These are phyloP conservation scores for Actinomortierella ambigua DNA, from an alignment of 371 early-diverging fungal genomes.

Conservation along the genomic window DNA sequence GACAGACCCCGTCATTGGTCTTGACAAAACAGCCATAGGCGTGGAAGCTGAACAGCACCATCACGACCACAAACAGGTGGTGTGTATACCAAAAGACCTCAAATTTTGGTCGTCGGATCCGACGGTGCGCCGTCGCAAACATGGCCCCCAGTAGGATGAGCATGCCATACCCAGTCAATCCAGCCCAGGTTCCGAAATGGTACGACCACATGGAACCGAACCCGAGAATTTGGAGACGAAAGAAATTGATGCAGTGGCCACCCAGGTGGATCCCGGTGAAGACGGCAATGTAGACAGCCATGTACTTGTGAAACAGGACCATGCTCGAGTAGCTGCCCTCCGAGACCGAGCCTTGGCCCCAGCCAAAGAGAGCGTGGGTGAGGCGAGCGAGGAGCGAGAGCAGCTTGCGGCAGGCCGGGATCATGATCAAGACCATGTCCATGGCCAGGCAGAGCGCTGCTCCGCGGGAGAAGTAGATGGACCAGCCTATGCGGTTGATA, in stretches of 20 bases:
- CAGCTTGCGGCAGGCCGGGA: conserved; percentile 81
- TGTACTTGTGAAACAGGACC: conserved; percentile 66
- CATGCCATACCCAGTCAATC: conserved; percentile 72
- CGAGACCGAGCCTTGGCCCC: conserved; percentile 62
- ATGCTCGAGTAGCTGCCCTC: conserved; percentile 33
- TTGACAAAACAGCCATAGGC: conserved; percentile 69
- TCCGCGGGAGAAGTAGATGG: conserved; percentile 55
- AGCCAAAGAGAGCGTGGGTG: conserved; percentile 52
- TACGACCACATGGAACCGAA: conserved; percentile 37
- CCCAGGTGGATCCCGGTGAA: conserved; percentile 63
- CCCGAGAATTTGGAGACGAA: conserved; percentile 45
- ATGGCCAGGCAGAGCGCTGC: conserved; percentile 59
- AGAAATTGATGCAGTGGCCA: conserved; percentile 63
- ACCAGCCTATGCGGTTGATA: conserved; percentile 50
- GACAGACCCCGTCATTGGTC: conserved; percentile 49
- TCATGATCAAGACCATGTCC: conserved; percentile 67
- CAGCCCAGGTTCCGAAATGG: conserved; percentile 58
- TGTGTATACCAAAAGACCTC: conserved; percentile 81
- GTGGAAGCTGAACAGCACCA: conserved; percentile 63
- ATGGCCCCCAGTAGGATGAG: conserved; percentile 63
- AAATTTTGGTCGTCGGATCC: conserved; percentile 57
- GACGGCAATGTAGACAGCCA: conserved; percentile 64
- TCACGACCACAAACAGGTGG: conserved; percentile 66
- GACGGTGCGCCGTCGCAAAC: conserved; percentile 58
- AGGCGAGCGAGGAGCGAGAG: conserved; percentile 66